A percentile compares a stretch with the other conserved stretches of the same genome.
Evolutionary conservation across 495 filamentous ascomycete species (phyloP).

Genomic region (Delitschia confertaspora): DNA sequence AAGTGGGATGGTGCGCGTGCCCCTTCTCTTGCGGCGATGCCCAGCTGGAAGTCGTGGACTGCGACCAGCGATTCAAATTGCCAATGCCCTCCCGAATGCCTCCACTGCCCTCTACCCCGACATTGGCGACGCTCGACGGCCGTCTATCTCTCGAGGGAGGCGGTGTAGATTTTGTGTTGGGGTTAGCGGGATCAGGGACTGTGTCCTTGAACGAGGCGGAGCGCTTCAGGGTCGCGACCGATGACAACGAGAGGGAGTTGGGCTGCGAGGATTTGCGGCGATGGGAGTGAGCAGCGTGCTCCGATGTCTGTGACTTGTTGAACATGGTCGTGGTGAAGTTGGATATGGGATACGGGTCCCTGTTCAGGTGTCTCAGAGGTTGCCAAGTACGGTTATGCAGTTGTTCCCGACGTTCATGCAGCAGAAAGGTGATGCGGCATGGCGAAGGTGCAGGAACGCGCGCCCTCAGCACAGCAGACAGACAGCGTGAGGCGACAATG

Average conservation of each 20-base stretch:
- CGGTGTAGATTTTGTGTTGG: slow-evolving; percentile 25
- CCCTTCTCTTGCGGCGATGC: slow-evolving; percentile 44
- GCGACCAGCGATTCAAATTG: slow-evolving; percentile 76
- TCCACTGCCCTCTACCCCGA: slow-evolving; percentile 35
- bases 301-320: slow-evolving; percentile 8
- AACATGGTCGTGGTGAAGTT: slow-evolving; percentile 19
- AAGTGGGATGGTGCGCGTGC: slow-evolving; percentile 27
- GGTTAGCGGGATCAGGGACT: slow-evolving; percentile 19
- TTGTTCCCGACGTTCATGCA: slow-evolving; percentile 20
- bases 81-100: slow-evolving; percentile 56
- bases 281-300: slow-evolving; percentile 4
- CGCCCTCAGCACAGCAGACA: too few species aligned
- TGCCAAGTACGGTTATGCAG: slow-evolving; percentile 20
- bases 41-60: slow-evolving; percentile 63
- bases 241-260: slow-evolving; percentile 32
- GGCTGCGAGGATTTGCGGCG: slow-evolving; percentile 27
- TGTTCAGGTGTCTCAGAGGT: slow-evolving; percentile 20
- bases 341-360: too few species aligned
- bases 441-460: slow-evolving; percentile 18
- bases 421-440: slow-evolving; percentile 16
- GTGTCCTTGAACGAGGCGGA: slow-evolving; percentile 31
- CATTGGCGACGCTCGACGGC: slow-evolving; percentile 30
- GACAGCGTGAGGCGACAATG: slow-evolving; percentile 2
- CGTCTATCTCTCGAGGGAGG: slow-evolving; percentile 28
- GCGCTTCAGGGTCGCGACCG: slow-evolving; percentile 33